Conservation (phyloP, 331 rosid genomes). For the Spiraea crenata region DNA sequence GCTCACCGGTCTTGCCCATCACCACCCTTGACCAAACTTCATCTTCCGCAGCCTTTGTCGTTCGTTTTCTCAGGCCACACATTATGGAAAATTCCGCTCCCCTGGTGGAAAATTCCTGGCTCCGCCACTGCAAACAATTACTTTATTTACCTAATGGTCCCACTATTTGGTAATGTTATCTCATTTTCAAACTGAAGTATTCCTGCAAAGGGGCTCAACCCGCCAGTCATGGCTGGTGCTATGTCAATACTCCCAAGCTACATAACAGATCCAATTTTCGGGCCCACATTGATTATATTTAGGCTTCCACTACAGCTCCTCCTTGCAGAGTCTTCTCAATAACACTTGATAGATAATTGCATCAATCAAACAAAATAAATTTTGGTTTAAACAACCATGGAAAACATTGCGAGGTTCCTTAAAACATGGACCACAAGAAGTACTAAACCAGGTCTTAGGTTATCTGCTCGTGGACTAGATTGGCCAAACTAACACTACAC, state of each 20-base stretch:
- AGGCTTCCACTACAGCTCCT: background rate
- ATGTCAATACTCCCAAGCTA: no score
- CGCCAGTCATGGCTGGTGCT: background rate
- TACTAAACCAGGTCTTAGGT: slow-evolving; percentile 17
- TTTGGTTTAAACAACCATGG: slow-evolving; percentile 10
- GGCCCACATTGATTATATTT: background rate
- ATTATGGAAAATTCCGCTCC: no score
- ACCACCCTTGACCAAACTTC: no score
- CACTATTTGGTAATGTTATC: no score
- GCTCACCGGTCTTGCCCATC: no score
- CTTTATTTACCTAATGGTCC: no score
- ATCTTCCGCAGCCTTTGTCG: no score
- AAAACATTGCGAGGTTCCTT: slow-evolving; percentile 3
- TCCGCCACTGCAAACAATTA: no score
- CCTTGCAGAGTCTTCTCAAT: background rate
- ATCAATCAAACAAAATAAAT: background rate
- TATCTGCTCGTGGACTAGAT: slow-evolving; percentile 21
- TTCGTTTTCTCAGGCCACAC: no score
- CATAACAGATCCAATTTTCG: background rate
- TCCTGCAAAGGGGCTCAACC: background rate
- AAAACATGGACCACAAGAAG: background rate
- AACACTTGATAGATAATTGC: background rate
- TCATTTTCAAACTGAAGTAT: no score
- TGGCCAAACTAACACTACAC: slow-evolving; percentile 7
- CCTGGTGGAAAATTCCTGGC: no score